Base-by-base conservation (phyloP, 441 rosid species). In the Jatropha podagrica region DNA sequence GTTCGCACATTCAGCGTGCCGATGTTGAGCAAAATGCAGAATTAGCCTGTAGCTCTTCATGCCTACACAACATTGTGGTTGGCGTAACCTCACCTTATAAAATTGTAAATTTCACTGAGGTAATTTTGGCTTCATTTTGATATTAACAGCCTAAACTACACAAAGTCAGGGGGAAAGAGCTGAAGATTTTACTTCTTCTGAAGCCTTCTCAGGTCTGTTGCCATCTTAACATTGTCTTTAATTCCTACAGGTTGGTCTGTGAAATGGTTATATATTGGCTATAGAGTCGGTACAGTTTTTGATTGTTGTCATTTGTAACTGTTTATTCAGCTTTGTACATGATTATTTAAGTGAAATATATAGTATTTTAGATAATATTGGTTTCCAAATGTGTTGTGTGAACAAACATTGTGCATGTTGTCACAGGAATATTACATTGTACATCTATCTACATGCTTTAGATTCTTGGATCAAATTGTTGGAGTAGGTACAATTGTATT, bases 41-140 rank as follows among this genome's bases (percentile, higher is more conserved):
- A 73, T 64, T 51, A 20, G 65, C 76, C 69, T 20, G 42, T n/a
- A 69, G 73, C 70, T 71, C 65, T 32, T 65, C 78, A 15, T 44
- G 58, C 62, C 76, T 70, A 41, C 76, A 46, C 62, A 59, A n/a
- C 23, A 3, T 52, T 62, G 7, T 26, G 23, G 66, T 74, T 55
- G 70, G 77, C 63, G 62, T 55, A 49, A 56, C 41, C 78, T 74
- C 72, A 44, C 69, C 66, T 51, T 9, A 49, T 6, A 44, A 44
- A 66, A 52, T 41, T 81, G 79, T 81, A 70, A 65, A 77, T 79
- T 55, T 75, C 49, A 32, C 38, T 37, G 54, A 77, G 82, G 85
- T 77, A 79, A 52, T 81, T 79, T 73, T 76, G 80, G 78, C 80
- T 60, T 68, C 23, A 72, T 40, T 76, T 66, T 80, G 42, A 72